These are phyloP conservation scores for Barnettozyma wickerhamii DNA, from an alignment of 805 yeast genomes.

Conservation along the genomic window DNA sequence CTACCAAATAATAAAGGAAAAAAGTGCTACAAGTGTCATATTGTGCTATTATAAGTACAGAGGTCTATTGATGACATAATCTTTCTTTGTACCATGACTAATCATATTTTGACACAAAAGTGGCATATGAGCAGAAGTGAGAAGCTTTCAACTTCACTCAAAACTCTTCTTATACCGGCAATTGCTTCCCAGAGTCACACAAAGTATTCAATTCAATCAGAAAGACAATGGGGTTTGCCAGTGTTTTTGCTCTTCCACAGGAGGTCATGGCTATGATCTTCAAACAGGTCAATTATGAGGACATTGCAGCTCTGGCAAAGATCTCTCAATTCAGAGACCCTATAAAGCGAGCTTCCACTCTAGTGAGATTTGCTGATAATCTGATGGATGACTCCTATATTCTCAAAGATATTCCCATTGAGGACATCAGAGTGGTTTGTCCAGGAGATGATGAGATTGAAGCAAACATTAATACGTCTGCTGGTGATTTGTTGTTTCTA, in stretches of 20 bases:
- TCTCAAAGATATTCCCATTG: not conserved
- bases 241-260: not conserved
- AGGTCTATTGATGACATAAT: too few relatives aligned
- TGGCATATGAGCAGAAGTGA: too few relatives aligned
- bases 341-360: not conserved
- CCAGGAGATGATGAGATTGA: not conserved
- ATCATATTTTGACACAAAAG: too few relatives aligned
- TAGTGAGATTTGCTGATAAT: not conserved
- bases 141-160: too few relatives aligned
- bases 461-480: not conserved
- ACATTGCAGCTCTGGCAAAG: not conserved
- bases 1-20: too few relatives aligned
- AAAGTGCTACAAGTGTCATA: too few relatives aligned
- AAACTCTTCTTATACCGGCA: too few relatives aligned
- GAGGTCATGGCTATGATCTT: not conserved
- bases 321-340: not conserved
- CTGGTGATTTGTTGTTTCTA: not conserved
- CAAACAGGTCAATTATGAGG: not conserved
- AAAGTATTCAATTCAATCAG: not conserved
- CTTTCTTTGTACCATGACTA: too few relatives aligned
- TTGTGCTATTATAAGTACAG: too few relatives aligned
- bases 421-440: not conserved
- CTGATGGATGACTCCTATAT: not conserved
- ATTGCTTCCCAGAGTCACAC: not conserved
- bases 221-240: not conserved